Base-by-base conservation (phyloP, 495 filamentous ascomycete species). In the Cercophora scortea region DNA sequence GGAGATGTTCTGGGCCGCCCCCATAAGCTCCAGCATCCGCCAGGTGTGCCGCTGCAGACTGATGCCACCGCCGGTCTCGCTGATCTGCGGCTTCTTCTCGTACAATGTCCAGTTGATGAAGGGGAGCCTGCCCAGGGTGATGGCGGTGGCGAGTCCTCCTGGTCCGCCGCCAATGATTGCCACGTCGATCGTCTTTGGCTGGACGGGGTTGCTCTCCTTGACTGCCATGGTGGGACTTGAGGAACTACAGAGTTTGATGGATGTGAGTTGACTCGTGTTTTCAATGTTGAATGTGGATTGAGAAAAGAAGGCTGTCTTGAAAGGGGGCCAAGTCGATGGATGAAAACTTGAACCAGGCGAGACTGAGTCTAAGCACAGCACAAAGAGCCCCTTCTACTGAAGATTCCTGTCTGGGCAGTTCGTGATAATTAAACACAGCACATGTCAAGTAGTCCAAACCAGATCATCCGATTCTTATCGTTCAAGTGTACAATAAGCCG, bases 21-120 rank as follows among this genome's bases (percentile, higher is more conserved):
- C 76, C 1, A 78, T 66, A 10, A 74, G 56, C 42, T 75, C 71
- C 6, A 79, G 55, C 6, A 75, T 65, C 44, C 70, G 74, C 73
- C 72, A 76, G 7, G 63, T 59, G 53, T 71, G 69, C 18, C 52
- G 53, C 25, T 60, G 64, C 41, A 76, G 71, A 46, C 64, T 72
- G 49, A 80, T 74, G 0, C 76, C 76, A 0, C 73, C 75, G 6
- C 76, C 76, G 4, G 76, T 68, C 54, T 79, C 76, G 32, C 70
- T 59, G 15, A 79, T 58, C 50, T 73, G 66, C 6, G 51, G 59
- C 8, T 72, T 72, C 42, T 77, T 70, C 49, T 81, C 78, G 45
- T 77, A 81, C 9, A 79, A 60, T 6, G 55, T 70, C 3, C 75
- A 62, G 9, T 69, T 54, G 10, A 78, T 62, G 32, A 75, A 70